Conservation (phyloP, 2,329 filamentous ascomycete genomes). For the Aspergillus ruber region DNA sequence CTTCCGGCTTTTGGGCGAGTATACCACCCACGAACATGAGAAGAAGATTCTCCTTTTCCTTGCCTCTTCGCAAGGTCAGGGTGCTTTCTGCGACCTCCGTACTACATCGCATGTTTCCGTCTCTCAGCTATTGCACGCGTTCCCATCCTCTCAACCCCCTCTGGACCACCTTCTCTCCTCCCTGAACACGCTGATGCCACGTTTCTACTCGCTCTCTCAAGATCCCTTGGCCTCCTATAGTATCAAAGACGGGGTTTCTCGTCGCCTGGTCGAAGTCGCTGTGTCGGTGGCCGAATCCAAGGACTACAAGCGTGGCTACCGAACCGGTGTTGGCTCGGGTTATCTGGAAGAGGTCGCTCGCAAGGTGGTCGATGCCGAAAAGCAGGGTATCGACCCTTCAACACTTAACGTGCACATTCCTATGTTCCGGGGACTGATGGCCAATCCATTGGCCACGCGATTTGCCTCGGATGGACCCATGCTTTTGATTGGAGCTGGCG, state of each 20-base stretch:
- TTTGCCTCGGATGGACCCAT: conserved; percentile 94
- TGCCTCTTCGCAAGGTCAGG: conserved; percentile 83
- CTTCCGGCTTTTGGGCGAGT: conserved; percentile 76
- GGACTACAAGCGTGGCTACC: conserved; percentile 66
- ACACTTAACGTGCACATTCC: conserved; percentile 67
- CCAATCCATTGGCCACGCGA: conserved; percentile 85
- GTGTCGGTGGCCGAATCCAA: conserved; percentile 85
- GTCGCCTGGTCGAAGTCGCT: conserved; percentile 88
- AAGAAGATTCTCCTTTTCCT: conserved; percentile 83
- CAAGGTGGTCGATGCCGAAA: conserved; percentile 62
- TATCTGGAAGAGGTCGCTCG: conserved; percentile 84
- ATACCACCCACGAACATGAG: conserved; percentile 73
- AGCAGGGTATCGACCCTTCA: conserved; percentile 47
- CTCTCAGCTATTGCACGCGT: conserved; percentile 79
- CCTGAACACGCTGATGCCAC: conserved; percentile 85
- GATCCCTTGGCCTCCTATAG: conserved; percentile 77
- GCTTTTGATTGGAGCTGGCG: conserved; percentile 93
- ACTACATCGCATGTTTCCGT: conserved; percentile 82
- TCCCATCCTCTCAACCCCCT: conserved; percentile 84
- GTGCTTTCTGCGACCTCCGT: conserved; percentile 86
- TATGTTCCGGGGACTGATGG: conserved; percentile 98
- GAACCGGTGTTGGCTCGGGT: conserved; percentile 84
- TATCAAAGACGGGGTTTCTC: conserved; percentile 61
- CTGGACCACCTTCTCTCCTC: conserved; percentile 73
- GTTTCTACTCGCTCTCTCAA: conserved; percentile 96